Base-by-base conservation (phyloP, 2,329 filamentous ascomycete genomes). In the Arthrocladium fulminans region DNA sequence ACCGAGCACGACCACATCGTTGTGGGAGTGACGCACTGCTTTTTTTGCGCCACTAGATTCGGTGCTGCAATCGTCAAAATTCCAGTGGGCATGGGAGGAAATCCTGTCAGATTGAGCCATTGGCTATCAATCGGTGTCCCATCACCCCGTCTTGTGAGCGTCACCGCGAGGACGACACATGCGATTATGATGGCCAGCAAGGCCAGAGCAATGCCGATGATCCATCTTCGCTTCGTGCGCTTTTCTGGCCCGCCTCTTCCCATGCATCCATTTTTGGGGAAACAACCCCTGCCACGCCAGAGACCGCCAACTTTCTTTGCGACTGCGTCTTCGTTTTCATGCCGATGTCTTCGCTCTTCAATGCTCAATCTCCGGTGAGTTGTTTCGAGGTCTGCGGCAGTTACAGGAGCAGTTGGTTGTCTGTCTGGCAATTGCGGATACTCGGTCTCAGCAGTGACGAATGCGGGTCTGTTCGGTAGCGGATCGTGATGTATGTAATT, bases 1-100 rank as follows among this genome's bases (percentile, higher is more conserved):
- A 94, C 66, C 9, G 82, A 77, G 63, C 89, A 97, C 61, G 84
- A 94, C 89, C 89, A 97, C 47, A 92, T 65, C 0, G 84, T 86
- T 2, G 79, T 73, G 0, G 84, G 84, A 6, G 74, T 70, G 3
- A 89, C 80, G 57, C 89, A 97, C 5, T 77, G 79, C 19, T 77
- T 78, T 47, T 79, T 75, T n/a, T 78, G 69, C 1, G 75, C 68
- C 0, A 76, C 75, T 43, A 84, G 80, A 56, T 86, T 77, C 0
- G 88, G 80, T 3, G 83, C 84, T 13, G 85, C 78, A 13, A 96
- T 76, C 0, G 87, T 94, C 52, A 86, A 75, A 15, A 90, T 75
- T 0, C 89, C 90, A 0, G 86, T 90, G 1, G 86, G 87, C 60
- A 96, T 86, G 0, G 88, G 84, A 15, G 89, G 89, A 57, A 86